Evolutionary conservation across 208 protist species (phyloP).

Genomic region (Crithidia bombi): DNA sequence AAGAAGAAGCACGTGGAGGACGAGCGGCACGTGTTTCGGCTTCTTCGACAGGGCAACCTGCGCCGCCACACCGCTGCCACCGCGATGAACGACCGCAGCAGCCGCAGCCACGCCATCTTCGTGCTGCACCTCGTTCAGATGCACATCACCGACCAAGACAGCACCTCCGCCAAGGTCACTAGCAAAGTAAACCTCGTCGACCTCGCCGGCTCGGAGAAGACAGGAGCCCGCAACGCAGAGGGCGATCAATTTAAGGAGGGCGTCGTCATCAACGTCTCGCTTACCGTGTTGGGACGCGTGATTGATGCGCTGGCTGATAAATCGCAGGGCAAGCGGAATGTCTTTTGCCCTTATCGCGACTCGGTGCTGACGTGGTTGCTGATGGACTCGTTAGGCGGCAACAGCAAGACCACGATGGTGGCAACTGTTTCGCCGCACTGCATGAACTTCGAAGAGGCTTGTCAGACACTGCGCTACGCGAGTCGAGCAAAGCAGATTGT

Average conservation of each 20-base stretch:
- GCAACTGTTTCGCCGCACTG: slow-evolving; percentile 92
- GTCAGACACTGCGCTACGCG: slow-evolving; percentile 93
- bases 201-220: slow-evolving; percentile 93
- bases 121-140: slow-evolving; percentile 70
- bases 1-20: slow-evolving; percentile 51
- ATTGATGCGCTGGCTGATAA: slow-evolving; percentile 77
- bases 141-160: slow-evolving; percentile 45
- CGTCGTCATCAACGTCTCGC: slow-evolving; percentile 92
- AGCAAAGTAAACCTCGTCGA: slow-evolving; percentile 95
- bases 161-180: slow-evolving; percentile 31
- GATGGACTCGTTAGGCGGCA: slow-evolving; percentile 88
- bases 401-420: slow-evolving; percentile 96
- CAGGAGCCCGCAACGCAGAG: slow-evolving; percentile 59
- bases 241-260: slow-evolving; percentile 79
- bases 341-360: slow-evolving; percentile 90
- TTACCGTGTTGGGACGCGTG: slow-evolving; percentile 90
- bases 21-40: slow-evolving; percentile 60
- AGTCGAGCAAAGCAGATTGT: slow-evolving; percentile 92
- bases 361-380: slow-evolving; percentile 90
- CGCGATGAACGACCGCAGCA: slow-evolving; percentile 91
- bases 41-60: slow-evolving; percentile 71
- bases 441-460: slow-evolving; percentile 91
- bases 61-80: slow-evolving; percentile 86
- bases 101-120: slow-evolving; percentile 92
- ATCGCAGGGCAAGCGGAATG: slow-evolving; percentile 50